A percentile compares a stretch with the other conserved stretches of the same genome.
phyloP scores from a whole-genome alignment of 2,329 filamentous ascomycete species.

The Harringtonia aguacate region DNA sequence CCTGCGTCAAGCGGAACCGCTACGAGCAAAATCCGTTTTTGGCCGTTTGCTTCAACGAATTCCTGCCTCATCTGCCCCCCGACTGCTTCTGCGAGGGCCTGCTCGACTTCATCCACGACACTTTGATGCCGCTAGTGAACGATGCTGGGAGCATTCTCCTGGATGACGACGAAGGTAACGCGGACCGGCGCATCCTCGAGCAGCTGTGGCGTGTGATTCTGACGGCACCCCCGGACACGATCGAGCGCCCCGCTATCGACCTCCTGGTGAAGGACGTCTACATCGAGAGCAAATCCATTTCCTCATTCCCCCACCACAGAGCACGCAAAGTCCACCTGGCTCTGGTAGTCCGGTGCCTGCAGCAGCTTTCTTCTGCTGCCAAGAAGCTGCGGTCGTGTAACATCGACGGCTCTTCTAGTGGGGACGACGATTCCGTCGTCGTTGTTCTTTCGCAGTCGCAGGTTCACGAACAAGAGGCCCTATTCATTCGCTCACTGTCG shows the following conservation, averaged over 20 bases:
- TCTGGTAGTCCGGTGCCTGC: slow-evolving; percentile 63
- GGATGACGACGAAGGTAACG: slow-evolving; percentile 35
- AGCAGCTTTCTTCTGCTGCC: slow-evolving; percentile 56
- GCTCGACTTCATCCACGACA: slow-evolving; percentile 50
- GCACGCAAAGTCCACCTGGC: slow-evolving; percentile 53
- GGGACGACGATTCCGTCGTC: slow-evolving; percentile 42
- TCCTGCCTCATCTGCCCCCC: slow-evolving; percentile 46
- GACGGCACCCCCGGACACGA: slow-evolving; percentile 50
- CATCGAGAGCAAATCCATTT: slow-evolving; percentile 42
- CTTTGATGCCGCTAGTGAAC: slow-evolving; percentile 35
- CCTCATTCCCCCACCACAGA: slow-evolving; percentile 34
- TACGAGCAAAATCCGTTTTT: slow-evolving; percentile 51
- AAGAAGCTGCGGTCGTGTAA: slow-evolving; percentile 37
- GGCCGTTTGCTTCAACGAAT: slow-evolving; percentile 38
- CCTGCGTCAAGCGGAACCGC: slow-evolving; percentile 26
- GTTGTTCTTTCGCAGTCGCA: slow-evolving; percentile 37
- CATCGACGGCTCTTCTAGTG: slow-evolving; percentile 28
- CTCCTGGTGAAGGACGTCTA: slow-evolving; percentile 64
- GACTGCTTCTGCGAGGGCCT: slow-evolving; percentile 49
- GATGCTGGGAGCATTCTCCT: slow-evolving; percentile 32
- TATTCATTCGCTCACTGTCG: slow-evolving; percentile 58
- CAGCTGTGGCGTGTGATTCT: slow-evolving; percentile 79
- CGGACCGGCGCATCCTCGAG: slow-evolving; percentile 48
- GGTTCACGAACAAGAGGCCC: slow-evolving; percentile 42
- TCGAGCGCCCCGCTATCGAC: slow-evolving; percentile 58